Conservation (phyloP, 169 alveolate genomes). For the Sarcocystis neurona region DNA sequence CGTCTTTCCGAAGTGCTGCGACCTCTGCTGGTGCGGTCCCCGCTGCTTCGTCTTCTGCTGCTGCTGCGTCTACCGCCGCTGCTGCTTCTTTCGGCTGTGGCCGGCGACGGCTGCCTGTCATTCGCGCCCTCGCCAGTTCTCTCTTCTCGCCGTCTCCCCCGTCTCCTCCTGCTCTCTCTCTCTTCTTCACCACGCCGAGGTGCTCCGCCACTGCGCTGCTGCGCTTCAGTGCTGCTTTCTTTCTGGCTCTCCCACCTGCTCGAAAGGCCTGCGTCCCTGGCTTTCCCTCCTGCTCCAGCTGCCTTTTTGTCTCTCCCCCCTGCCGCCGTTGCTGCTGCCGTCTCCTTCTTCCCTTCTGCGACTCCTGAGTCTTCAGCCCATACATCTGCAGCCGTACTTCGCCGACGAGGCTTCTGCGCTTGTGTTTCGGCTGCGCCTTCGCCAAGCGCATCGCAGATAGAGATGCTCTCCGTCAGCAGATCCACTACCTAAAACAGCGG, state of each 20-base stretch:
- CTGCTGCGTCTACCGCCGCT: not conserved
- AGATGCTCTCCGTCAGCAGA: constrained; percentile 22
- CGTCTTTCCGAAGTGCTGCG: too few relatives aligned
- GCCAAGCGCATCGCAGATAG: constrained; percentile 22
- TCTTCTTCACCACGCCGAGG: not conserved
- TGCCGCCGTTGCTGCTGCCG: not conserved
- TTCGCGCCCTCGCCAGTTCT: not conserved
- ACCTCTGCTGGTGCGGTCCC: too few relatives aligned
- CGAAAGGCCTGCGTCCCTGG: not conserved
- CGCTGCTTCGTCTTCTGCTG: too few relatives aligned
- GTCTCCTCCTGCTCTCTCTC: not conserved
- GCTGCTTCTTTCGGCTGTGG: not conserved
- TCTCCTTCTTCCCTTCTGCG: not conserved
- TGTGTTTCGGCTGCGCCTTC: too few relatives aligned
- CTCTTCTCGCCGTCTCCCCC: not conserved
- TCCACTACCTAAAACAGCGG: not conserved
- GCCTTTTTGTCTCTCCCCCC: not conserved
- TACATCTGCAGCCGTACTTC: too few relatives aligned
- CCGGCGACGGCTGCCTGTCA: not conserved
- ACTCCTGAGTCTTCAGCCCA: not conserved
- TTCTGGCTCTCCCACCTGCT: not conserved
- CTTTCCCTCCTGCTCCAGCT: not conserved
- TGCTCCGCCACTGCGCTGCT: not conserved
- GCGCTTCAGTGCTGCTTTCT: not conserved
- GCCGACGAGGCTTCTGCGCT: too few relatives aligned